These are phyloP conservation scores for Zymoseptoria pseudotritici DNA, from an alignment of 2,329 filamentous ascomycete species.

Conservation along the genomic window DNA sequence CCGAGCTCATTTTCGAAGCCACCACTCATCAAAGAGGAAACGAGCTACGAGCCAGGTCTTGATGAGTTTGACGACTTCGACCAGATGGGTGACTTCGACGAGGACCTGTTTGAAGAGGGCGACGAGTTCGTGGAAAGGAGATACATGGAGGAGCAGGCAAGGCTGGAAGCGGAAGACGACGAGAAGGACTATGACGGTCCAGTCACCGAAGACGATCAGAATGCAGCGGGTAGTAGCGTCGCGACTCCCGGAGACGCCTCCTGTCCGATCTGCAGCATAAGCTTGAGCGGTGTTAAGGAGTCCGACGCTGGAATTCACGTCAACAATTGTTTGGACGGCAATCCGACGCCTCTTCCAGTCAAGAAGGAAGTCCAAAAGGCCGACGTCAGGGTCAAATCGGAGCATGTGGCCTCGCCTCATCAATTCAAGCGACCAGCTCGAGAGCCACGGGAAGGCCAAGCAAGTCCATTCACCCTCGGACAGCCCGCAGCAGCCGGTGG, in stretches of 20 bases:
- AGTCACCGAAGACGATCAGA: conserved; percentile 10
- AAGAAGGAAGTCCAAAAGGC: conserved; percentile 12
- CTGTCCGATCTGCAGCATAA: conserved; percentile 73
- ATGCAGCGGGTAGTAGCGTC: background rate
- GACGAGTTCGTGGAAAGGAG: conserved; percentile 47
- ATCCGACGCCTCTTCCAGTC: conserved; percentile 52
- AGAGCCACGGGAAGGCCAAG: conserved; percentile 70
- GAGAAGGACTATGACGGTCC: conserved; percentile 34
- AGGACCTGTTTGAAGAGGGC: conserved; percentile 49
- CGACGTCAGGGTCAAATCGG: conserved; percentile 8
- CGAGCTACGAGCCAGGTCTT: conserved; percentile 39
- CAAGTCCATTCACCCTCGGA: conserved; percentile 63
- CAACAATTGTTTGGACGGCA: conserved; percentile 85
- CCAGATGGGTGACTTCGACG: conserved; percentile 52
- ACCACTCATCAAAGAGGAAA: conserved; percentile 40
- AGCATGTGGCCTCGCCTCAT: conserved; percentile 34
- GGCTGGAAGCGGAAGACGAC: conserved; percentile 45
- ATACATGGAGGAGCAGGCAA: conserved; percentile 66
- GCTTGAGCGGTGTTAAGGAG: conserved; percentile 48
- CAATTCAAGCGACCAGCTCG: conserved; percentile 58
- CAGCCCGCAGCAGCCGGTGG: conserved; percentile 31
- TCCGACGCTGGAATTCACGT: conserved; percentile 75
- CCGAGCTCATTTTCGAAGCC: conserved; percentile 8
- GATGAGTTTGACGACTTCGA: conserved; percentile 47
- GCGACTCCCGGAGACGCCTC: conserved; percentile 21